Evolutionary conservation across 805 yeast genomes (phyloP).

Genomic region (Isabelozyma pseudorhagii): DNA sequence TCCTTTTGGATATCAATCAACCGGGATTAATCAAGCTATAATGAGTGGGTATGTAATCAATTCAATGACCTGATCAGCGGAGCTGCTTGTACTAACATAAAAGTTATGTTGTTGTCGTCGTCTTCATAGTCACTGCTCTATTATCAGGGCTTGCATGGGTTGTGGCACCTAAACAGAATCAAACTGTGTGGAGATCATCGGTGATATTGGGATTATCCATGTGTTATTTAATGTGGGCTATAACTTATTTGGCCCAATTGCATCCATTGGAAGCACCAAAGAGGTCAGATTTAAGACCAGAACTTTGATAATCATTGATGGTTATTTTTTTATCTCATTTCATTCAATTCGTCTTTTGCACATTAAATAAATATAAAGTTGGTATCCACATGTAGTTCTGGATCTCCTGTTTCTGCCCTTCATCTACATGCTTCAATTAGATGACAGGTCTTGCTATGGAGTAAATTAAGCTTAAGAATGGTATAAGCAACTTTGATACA

Average conservation of each 20-base stretch:
- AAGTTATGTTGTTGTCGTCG: slow-evolving; percentile 70
- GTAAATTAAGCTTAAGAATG: slow-evolving; percentile 53
- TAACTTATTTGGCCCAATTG: slow-evolving; percentile 80
- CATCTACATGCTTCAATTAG: slow-evolving; percentile 45
- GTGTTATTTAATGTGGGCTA: slow-evolving; percentile 90
- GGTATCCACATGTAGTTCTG: slow-evolving; percentile 1
- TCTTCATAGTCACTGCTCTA: slow-evolving; percentile 55
- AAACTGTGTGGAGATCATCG: slow-evolving; percentile 45
- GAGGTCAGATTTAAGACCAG: slow-evolving; percentile 87
- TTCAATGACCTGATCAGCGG: background rate
- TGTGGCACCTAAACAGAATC: slow-evolving; percentile 78
- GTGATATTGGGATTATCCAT: slow-evolving; percentile 63
- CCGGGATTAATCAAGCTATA: background rate
- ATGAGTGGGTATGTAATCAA: slow-evolving; percentile 46
- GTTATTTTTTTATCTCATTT: background rate
- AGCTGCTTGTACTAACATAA: slow-evolving; percentile 9
- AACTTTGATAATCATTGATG: slow-evolving; percentile 19
- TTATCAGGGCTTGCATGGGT: slow-evolving; percentile 74
- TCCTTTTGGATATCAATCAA: background rate
- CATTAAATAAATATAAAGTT: background rate
- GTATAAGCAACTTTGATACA: slow-evolving; percentile 46
- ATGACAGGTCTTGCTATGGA: slow-evolving; percentile 60
- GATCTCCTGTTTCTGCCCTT: slow-evolving; percentile 69
- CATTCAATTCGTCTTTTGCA: background rate
- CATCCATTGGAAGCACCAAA: slow-evolving; percentile 92